phyloP scores from a whole-genome alignment of 345 rosid genomes.

The Odontarrhena argentea region DNA sequence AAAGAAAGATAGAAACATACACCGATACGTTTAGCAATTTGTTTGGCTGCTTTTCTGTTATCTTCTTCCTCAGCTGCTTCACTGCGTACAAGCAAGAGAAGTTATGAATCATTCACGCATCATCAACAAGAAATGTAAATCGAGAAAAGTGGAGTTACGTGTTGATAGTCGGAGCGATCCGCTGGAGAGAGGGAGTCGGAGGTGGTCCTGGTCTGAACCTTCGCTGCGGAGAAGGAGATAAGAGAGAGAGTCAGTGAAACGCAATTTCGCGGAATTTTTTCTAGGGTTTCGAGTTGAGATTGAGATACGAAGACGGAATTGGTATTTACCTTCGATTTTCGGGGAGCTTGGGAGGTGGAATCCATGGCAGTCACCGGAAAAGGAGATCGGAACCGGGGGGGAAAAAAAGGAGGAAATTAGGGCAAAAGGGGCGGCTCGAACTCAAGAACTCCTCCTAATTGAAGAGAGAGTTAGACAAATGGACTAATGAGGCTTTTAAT shows the following conservation, averaged over 20 bases:
- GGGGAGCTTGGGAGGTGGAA: conserved; percentile 20
- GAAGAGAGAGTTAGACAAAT: background rate
- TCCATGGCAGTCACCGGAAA: conserved; percentile 42
- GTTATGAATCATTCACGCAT: background rate
- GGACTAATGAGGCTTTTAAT: background rate
- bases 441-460: background rate
- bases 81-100: conserved; percentile 15
- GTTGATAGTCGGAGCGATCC: conserved; percentile 9
- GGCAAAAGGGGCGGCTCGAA: background rate
- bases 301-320: background rate
- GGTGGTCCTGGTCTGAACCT: conserved; percentile 28
- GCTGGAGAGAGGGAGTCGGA: conserved; percentile 17
- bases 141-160: conserved; percentile 9
- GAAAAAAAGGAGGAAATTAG: background rate
- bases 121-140: background rate
- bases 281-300: conserved; percentile 1
- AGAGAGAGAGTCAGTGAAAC: conserved; percentile 25
- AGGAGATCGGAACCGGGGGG: background rate
- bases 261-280: conserved; percentile 3
- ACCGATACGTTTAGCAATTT: conserved; percentile 25
- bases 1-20: conserved; percentile 30
- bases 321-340: conserved; percentile 28
- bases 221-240: conserved; percentile 32
- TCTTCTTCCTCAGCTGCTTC: conserved; percentile 38
- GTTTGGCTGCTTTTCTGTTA: conserved; percentile 27